phyloP scores from a whole-genome alignment of 345 rosid genomes.

The Noccaea caerulescens region DNA sequence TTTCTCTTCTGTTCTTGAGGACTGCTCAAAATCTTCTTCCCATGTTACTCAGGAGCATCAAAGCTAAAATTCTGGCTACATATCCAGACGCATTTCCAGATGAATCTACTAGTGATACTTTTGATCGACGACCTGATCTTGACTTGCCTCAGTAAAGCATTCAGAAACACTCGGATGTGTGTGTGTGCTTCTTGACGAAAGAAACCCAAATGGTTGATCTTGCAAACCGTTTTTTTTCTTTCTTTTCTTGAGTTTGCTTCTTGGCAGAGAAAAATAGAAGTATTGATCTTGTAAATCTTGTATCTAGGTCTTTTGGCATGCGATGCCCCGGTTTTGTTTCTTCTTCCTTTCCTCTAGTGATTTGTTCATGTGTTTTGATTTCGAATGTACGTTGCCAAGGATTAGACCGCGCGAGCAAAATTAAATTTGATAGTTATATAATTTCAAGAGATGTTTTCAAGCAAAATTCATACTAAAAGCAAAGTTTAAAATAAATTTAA shows the following conservation, averaged over 20 bases:
- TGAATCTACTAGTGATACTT: constrained; percentile 60
- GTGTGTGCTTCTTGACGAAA: not conserved
- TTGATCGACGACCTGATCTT: constrained; percentile 82
- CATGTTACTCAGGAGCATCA: constrained; percentile 60
- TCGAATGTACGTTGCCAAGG: too few species aligned
- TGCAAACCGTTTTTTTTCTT: not conserved
- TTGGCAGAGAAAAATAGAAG: not conserved
- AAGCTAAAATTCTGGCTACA: constrained; percentile 64
- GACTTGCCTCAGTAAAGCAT: constrained; percentile 56
- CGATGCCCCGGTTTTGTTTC: too few species aligned
- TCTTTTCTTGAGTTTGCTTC: constrained; percentile 1
- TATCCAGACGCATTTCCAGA: constrained; percentile 95
- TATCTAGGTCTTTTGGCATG: too few species aligned
- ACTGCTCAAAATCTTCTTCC: not conserved
- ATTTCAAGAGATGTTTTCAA: too few species aligned
- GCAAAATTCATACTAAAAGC: too few species aligned
- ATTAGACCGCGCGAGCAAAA: too few species aligned
- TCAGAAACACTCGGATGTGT: constrained; percentile 1
- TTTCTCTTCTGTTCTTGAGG: not conserved
- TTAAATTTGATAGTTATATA: too few species aligned
- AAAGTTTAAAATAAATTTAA: too few species aligned
- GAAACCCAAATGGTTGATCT: not conserved
- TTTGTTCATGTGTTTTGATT: too few species aligned
- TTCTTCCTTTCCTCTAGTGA: too few species aligned
- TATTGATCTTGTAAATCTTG: not conserved